Base-by-base conservation (phyloP, 192 early-diverging fungal genomes). In the Coemansia guatemalensis region DNA sequence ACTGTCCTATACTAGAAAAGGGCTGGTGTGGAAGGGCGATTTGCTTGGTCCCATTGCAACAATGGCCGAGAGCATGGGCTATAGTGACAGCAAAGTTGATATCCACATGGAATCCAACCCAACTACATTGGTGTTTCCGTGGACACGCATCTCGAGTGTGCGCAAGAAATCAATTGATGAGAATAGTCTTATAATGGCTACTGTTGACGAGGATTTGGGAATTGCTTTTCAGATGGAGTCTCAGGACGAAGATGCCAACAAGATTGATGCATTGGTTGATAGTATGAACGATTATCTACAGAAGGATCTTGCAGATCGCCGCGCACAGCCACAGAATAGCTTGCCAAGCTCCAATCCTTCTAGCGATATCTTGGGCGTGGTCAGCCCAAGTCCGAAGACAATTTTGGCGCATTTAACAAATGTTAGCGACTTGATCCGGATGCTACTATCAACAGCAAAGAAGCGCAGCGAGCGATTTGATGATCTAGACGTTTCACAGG, bases 181-280 rank as follows among this genome's bases (percentile, higher is more conserved):
- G 5, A 32, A 51, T 8, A 61, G 59, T 21, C 57, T 64, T 24
- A 7, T 79, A 22, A 69, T 79, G 71, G 39, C 71, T 29, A 79
- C 76, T 2, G 62, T 73, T 8, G 76, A 79, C 26, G 64, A 69
- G 1, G 76, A 79, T 49, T 25, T 79, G 53, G 76, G 71, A 8
- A 62, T 79, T 51, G 76, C 71, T 5, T 66, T 71, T 22, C 33
- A 60, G 25, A 12, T 71, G n/a, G 22, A 26, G 25, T 5, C 14
- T 17, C 22, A 8, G 50, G 54, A 44, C 22, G 27, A 27, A 1
- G 18, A 44, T 18, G 39, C n/a, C 8, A 29, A 29, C 25, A 48
- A 39, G 3, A 22, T 39, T 7, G 55, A 7, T 9, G 20, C 6
- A 4, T 21, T 56, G 29, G 55, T 22, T 8, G 32, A 33, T 12